Conservation (phyloP, 2,329 filamentous ascomycete genomes). For the Neospermospora avenae region DNA sequence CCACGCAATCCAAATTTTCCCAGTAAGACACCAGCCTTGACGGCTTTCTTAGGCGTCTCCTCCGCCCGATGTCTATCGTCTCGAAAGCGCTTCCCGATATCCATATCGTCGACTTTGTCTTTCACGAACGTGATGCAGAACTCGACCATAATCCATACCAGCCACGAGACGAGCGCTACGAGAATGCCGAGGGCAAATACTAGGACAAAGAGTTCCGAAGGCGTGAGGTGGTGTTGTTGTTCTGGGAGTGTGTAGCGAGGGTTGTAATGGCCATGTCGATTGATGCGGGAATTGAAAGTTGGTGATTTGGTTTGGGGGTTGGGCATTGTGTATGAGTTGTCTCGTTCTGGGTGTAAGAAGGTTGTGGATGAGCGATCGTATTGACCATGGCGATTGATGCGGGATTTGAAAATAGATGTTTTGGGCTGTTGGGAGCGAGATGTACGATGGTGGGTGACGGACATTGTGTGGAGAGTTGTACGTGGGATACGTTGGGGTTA, state of each 20-base stretch:
- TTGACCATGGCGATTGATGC: not conserved
- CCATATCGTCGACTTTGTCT: constrained; percentile 12
- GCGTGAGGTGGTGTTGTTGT: constrained; percentile 7
- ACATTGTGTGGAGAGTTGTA: not conserved
- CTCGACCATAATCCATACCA: constrained; percentile 15
- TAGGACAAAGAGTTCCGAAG: constrained; percentile 16
- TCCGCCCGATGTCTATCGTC: not conserved
- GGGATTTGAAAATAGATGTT: not conserved
- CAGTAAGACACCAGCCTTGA: not conserved
- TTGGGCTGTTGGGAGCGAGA: not conserved
- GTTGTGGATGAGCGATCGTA: not conserved
- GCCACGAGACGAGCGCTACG: constrained; percentile 14
- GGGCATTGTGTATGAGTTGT: not conserved
- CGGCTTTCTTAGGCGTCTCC: not conserved
- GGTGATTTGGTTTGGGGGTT: not conserved
- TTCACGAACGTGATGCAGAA: constrained; percentile 8
- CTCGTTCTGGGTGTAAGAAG: no score
- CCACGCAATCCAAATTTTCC: constrained; percentile 6
- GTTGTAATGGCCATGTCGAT: not conserved
- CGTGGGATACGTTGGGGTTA: not conserved
- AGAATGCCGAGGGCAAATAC: constrained; percentile 9
- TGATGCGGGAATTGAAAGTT: constrained; percentile 3
- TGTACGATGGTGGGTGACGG: not conserved
- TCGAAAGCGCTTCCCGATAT: not conserved
- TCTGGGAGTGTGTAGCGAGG: not conserved